These are phyloP conservation scores for Saksenaea vasiformis DNA, from an alignment of 371 early-diverging fungal genomes.

Conservation along the genomic window DNA sequence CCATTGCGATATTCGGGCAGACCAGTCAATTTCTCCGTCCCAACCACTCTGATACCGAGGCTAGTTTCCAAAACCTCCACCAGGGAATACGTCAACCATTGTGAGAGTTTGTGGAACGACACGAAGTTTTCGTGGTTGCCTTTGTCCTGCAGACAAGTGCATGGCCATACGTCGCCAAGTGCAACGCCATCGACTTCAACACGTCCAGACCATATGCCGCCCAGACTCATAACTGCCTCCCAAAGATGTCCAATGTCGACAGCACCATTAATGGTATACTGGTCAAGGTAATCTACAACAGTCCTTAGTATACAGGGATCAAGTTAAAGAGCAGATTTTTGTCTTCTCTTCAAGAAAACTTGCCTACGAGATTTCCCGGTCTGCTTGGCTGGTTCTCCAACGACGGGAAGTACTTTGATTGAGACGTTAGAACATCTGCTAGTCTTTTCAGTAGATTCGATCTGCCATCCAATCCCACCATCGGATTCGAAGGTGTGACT, in stretches of 20 bases:
- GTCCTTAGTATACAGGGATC: not conserved
- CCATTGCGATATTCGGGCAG: conserved; percentile 94
- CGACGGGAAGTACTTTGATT: conserved; percentile 65
- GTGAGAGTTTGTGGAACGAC: conserved; percentile 91
- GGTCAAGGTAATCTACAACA: conserved; percentile 49
- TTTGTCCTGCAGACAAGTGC: conserved; percentile 43
- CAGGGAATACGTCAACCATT: conserved; percentile 94
- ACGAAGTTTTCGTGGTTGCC: conserved; percentile 53
- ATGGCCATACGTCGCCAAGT: conserved; percentile 94
- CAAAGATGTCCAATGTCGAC: conserved; percentile 54
- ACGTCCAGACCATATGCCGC: conserved; percentile 57
- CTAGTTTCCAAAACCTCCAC: conserved; percentile 71
- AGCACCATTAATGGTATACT: conserved; percentile 11
- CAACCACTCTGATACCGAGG: conserved; percentile 57
- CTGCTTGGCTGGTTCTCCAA: conserved; percentile 45
- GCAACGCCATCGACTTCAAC: conserved; percentile 72
- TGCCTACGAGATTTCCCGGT: conserved; percentile 84
- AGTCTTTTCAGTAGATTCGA: conserved; percentile 70
- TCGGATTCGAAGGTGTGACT: conserved; percentile 73
- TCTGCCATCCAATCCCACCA: conserved; percentile 86
- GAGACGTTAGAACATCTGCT: conserved; percentile 55
- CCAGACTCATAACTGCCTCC: conserved; percentile 72
- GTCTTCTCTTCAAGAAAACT: conserved; percentile 22
- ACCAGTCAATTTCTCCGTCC: conserved; percentile 78
- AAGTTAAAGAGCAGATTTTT: not conserved